Evolutionary conservation across 441 rosid species (phyloP).

Genomic region (Jatropha multifida): DNA sequence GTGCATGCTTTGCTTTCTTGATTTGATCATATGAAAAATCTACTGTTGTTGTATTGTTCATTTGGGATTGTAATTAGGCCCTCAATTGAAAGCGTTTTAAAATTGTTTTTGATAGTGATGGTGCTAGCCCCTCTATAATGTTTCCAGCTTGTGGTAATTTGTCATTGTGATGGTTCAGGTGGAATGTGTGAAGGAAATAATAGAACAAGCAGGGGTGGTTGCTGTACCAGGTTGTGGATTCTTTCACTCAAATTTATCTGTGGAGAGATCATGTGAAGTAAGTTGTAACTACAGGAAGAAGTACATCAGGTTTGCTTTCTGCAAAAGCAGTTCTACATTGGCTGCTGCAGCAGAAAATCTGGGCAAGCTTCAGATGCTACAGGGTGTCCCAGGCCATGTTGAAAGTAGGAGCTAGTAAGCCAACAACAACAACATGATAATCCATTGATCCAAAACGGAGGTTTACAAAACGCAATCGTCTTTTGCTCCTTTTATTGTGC

Average conservation of each 20-base stretch:
- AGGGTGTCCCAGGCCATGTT: slow-evolving; percentile 22
- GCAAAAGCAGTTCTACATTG: slow-evolving; percentile 50
- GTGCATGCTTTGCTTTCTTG: slow-evolving; percentile 13
- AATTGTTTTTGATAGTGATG: too few species aligned
- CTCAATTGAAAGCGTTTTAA: too few species aligned
- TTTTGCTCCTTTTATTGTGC: too few species aligned
- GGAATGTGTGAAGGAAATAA: slow-evolving; percentile 49
- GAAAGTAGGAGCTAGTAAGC: not conserved
- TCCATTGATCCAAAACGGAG: not conserved
- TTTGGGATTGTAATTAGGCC: not conserved
- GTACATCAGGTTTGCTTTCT: slow-evolving; percentile 61
- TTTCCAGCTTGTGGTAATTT: not conserved
- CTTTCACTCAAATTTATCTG: slow-evolving; percentile 35
- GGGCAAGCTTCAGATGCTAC: slow-evolving; percentile 23
- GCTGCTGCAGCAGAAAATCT: slow-evolving; percentile 50
- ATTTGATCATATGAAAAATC: not conserved
- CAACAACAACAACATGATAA: not conserved
- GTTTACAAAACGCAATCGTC: too few species aligned
- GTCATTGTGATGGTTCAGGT: slow-evolving; percentile 34
- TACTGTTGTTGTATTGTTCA: not conserved
- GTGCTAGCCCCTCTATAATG: not conserved
- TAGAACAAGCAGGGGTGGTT: slow-evolving; percentile 55
- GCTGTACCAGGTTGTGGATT: slow-evolving; percentile 65
- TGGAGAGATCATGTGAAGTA: slow-evolving; percentile 15
- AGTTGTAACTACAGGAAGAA: slow-evolving; percentile 30